phyloP scores from a whole-genome alignment of 768 basidiomycete species.

The Sutorius australiensis region DNA sequence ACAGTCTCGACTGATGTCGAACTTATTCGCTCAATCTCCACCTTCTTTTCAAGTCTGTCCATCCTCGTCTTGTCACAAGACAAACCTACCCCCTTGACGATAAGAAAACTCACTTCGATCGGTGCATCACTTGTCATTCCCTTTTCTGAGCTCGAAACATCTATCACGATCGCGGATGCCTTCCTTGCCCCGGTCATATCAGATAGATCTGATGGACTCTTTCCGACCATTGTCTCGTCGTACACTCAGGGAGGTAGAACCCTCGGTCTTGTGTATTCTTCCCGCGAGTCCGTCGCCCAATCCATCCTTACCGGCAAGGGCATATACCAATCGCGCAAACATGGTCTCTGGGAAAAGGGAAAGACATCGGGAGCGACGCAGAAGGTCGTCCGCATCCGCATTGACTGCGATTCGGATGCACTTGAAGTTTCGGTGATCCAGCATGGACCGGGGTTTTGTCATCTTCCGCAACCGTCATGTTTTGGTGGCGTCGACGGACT shows the following conservation, averaged over 20 bases:
- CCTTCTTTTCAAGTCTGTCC: slow-evolving; percentile 62
- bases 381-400: slow-evolving; percentile 72
- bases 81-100: slow-evolving; percentile 54
- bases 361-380: slow-evolving; percentile 95
- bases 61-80: slow-evolving; percentile 58
- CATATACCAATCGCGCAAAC: slow-evolving; percentile 93
- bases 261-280: slow-evolving; percentile 96
- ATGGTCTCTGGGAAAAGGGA: slow-evolving; percentile 95
- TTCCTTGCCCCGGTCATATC: slow-evolving; percentile 81
- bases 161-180: slow-evolving; percentile 76
- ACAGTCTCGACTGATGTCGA: slow-evolving; percentile 69
- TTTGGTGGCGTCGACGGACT: slow-evolving; percentile 84
- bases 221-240: slow-evolving; percentile 87
- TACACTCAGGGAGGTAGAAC: slow-evolving; percentile 60
- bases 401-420: slow-evolving; percentile 92
- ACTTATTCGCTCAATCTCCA: slow-evolving; percentile 70
- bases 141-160: slow-evolving; percentile 55
- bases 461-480: slow-evolving; percentile 82
- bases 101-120: slow-evolving; percentile 56
- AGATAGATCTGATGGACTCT: slow-evolving; percentile 88
- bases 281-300: slow-evolving; percentile 76
- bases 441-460: slow-evolving; percentile 91
- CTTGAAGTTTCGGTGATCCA: slow-evolving; percentile 89
- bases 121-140: slow-evolving; percentile 70
- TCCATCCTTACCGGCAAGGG: slow-evolving; percentile 87